Conservation (phyloP, 805 yeast species). For the Hanseniaspora mollemarum region DNA sequence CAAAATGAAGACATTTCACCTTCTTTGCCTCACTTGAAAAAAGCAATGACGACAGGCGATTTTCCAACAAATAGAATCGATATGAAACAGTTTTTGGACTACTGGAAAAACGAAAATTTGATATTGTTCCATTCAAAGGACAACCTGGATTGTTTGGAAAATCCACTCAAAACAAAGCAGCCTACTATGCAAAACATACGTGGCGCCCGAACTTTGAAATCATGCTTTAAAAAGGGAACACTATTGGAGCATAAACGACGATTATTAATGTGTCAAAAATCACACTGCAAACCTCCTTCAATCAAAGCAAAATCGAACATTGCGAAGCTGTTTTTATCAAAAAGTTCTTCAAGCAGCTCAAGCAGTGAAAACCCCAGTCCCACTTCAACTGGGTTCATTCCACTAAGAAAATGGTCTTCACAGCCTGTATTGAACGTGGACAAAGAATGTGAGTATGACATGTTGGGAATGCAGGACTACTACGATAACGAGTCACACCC, state of each 20-base stretch:
- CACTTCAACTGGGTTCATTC: slow-evolving; percentile 26
- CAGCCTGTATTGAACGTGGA: slow-evolving; percentile 21
- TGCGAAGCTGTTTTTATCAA: slow-evolving; percentile 1
- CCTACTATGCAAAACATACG: background rate
- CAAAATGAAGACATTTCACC: background rate
- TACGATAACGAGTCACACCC: slow-evolving; percentile 13
- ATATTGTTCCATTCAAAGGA: slow-evolving; percentile 2
- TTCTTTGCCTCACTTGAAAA: background rate
- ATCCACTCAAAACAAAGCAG: background rate
- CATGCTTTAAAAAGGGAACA: slow-evolving; percentile 9
- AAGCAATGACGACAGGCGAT: slow-evolving; percentile 10
- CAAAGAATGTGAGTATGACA: slow-evolving; percentile 15
- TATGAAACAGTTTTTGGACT: slow-evolving; percentile 5
- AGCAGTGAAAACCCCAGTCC: background rate
- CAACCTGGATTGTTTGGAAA: background rate
- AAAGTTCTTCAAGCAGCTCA: background rate
- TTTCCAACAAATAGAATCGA: background rate
- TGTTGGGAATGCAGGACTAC: slow-evolving; percentile 14
- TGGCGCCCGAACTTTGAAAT: background rate
- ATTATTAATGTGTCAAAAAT: background rate
- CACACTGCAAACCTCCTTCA: background rate
- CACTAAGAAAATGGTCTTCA: slow-evolving; percentile 26
- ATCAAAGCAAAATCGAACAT: slow-evolving; percentile 3
- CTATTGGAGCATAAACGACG: slow-evolving; percentile 1
- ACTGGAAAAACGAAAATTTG: slow-evolving; percentile 12